Evolutionary conservation across 495 filamentous ascomycete genomes (phyloP), one percentile per base, ranked within the genome.

Genomic region (Penicillium daleae): DNA sequence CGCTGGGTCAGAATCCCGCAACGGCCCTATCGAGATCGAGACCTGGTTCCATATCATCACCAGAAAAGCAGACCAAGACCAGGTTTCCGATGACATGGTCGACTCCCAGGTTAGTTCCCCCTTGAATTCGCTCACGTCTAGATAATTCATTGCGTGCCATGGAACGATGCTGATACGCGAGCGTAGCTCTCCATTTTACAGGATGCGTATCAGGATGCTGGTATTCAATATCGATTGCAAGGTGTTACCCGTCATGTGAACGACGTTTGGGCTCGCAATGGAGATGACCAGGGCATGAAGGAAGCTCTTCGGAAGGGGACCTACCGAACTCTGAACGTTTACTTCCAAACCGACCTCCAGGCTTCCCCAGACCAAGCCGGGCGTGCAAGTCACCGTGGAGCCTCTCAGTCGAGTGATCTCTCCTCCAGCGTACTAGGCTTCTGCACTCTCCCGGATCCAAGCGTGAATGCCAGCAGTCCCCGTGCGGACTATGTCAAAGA

Each of bases 191-290:
- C 74, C 6, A 75, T 76, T 29, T 71, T 85, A 6, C 78, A 79
- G 69, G 51, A 71, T 15, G 75, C 80, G 26, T 85, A 83, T 58
- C 56, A 61, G 33, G 73, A 78, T 56, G 70, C 78, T 1, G 64
- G 67, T 22, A 83, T 85, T 39, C 66, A 82, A 6, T 87, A 91
- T 46, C 80, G 79, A 15, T 67, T 93, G n/a, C 78, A 86, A 67
- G 85, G 87, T 48, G 76, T 92, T 26, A 87, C 90, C 22, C 90
- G 89, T 61, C 89, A 88, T 13, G 80, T 91, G 65, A 92, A 90
- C 68, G 87, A 90, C 59, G 80, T 82, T 17, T 89, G 90, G 67
- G 81, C 92, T 29, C 81, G 83, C n/a, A 82, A 86, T 42, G 68
- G 83, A 15, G 84, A 89, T 37, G 88, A 89, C 35, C 61, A 81